Evolutionary conservation across 805 yeast genomes (phyloP).

Genomic region (Yamadazyma sp.): DNA sequence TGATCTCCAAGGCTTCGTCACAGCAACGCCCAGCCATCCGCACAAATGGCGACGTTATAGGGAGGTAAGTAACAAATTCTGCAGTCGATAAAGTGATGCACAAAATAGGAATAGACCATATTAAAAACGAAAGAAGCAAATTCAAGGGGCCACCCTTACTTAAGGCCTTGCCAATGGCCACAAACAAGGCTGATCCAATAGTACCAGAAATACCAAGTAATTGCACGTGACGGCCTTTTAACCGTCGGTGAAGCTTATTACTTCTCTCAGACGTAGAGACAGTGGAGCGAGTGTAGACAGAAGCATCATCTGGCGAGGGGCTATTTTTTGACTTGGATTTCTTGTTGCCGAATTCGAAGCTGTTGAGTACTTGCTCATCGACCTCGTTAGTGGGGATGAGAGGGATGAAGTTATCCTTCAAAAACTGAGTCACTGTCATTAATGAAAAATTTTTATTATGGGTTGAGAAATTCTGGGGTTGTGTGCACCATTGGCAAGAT

Average conservation of each 20-base stretch:
- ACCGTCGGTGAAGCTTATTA: conserved; percentile 38
- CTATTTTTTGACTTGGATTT: neutral
- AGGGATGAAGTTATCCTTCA: conserved; percentile 18
- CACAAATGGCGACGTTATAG: conserved; percentile 75
- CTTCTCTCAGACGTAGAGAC: conserved; percentile 15
- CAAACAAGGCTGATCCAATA: conserved; percentile 78
- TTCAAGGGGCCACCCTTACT: conserved; percentile 70
- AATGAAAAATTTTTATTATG: neutral
- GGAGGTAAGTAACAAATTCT: conserved; percentile 75
- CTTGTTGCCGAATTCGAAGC: neutral
- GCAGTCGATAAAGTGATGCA: conserved; percentile 70
- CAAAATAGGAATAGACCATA: conserved; percentile 72
- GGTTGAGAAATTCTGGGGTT: conserved; percentile 3
- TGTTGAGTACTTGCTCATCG: conserved; percentile 1
- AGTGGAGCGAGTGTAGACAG: conserved; percentile 18
- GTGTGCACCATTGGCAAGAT: conserved; percentile 6
- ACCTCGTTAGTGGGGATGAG: conserved; percentile 12
- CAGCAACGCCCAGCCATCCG: conserved; percentile 72
- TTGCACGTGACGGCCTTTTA: conserved; percentile 72
- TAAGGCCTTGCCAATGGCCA: conserved; percentile 65
- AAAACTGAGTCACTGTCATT: conserved; percentile 12
- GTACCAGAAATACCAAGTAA: conserved; percentile 80
- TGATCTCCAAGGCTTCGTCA: conserved; percentile 72
- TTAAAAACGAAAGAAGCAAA: conserved; percentile 59
- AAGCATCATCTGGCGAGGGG: conserved; percentile 9